phyloP scores from a whole-genome alignment of 2,329 filamentous ascomycete species.

The Juglanconis sp. region DNA sequence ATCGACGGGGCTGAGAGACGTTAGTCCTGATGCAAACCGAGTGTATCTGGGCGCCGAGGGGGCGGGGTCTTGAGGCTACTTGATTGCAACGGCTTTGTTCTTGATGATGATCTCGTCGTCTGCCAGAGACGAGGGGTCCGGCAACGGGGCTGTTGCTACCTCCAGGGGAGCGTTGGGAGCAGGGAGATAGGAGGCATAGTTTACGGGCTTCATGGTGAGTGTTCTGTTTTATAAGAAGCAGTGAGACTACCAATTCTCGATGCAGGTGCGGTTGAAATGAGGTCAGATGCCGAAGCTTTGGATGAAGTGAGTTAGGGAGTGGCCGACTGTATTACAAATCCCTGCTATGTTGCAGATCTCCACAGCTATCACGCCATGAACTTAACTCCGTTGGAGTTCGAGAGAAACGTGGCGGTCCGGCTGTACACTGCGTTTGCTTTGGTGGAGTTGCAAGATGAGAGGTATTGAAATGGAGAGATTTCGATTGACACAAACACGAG shows the following conservation, averaged over 20 bases:
- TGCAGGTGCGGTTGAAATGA: too few relatives aligned
- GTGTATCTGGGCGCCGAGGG: too few relatives aligned
- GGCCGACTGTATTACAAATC: slow-evolving; percentile 8
- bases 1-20: slow-evolving; percentile 24
- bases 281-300: not conserved
- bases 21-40: slow-evolving; percentile 16
- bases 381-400: not conserved
- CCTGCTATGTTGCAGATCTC: not conserved
- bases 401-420: too few relatives aligned
- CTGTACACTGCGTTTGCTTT: not conserved
- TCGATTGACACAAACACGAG: not conserved
- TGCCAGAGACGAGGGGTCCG: not conserved
- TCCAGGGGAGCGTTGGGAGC: slow-evolving; percentile 8
- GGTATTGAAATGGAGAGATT: not conserved
- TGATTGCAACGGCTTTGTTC: slow-evolving; percentile 14
- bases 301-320: not conserved
- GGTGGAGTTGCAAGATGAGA: too few relatives aligned
- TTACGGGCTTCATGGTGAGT: slow-evolving; percentile 7
- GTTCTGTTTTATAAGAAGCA: not conserved
- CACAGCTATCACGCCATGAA: not conserved
- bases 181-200: slow-evolving; percentile 12
- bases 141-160: slow-evolving; percentile 10
- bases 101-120: slow-evolving; percentile 16
- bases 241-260: too few relatives aligned
- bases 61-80: not conserved